Base-by-base conservation (phyloP, 2,329 filamentous ascomycete species). In the Colletotrichum tamarilloi region DNA sequence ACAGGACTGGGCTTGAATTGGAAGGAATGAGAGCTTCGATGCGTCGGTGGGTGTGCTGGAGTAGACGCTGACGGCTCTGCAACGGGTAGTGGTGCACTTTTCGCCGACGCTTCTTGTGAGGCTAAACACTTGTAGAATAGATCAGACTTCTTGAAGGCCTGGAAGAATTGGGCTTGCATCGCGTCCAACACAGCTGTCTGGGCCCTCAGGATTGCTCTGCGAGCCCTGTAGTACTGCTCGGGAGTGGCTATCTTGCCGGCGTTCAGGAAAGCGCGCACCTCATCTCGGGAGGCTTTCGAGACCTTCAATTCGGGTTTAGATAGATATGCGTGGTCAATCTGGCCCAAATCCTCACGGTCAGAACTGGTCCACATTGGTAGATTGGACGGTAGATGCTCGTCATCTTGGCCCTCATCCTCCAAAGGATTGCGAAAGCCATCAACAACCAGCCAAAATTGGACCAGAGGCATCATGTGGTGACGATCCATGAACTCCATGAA, bases 401-500 rank as follows among this genome's bases (percentile, higher is more conserved):
- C 92, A 73, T 97, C 94, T 24, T 92, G 92, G 46, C 92, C 92
- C 78, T 90, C 89, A 76, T 96, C 94, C 82, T 99, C 97, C 3
- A 99, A 85, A 0, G 97, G 97, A 77, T 97, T 98, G 55, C 97
- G 93, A 77, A 98, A 95, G 0, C 97, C 96, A 83, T 99, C 97
- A 6, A 98, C 97, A 3, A 98, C 97, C 53, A 99, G 92, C 95
- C 96, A 99, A 82, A 98, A 99, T 79, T 99, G 97, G 6, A 99
- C 95, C 59, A 98, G 85, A 16, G 93, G 90, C 92, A 98, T 96
- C 30, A 96, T 87, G 19, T 90, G 89, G 80, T 95, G 93, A 55
- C 97, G 92, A 81, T 99, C 97, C 97, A 99, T 99, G 79, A 95
- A 98, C 81, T 99, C 97, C 97, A 99, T 99, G 84, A 99, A 98